Evolutionary conservation across 306 rosid species (phyloP).

Genomic region (Ceratonia siliqua): DNA sequence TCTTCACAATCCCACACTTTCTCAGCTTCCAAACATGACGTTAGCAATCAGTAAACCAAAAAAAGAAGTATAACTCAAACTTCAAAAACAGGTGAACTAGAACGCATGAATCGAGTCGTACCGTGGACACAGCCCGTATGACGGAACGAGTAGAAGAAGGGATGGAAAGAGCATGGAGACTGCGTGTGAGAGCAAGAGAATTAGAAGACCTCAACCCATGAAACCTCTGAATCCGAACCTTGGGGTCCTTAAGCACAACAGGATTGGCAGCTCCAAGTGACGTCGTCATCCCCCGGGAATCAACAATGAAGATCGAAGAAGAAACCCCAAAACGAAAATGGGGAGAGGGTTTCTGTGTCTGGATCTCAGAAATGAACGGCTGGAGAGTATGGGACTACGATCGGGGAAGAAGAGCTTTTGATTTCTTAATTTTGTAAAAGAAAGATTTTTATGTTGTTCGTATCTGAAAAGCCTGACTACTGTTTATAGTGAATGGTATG

Average conservation of each 20-base stretch:
- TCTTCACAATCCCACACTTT: neutral
- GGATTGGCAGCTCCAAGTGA: conserved; percentile 58
- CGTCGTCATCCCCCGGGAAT: conserved; percentile 54
- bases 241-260: conserved; percentile 51
- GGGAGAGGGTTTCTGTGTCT: neutral
- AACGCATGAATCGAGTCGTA: conserved; percentile 25
- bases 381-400: neutral
- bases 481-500: too few relatives aligned
- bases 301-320: neutral
- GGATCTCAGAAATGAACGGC: neutral
- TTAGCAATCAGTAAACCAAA: neutral
- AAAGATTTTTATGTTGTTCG: neutral
- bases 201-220: conserved; percentile 61
- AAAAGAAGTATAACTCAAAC: neutral
- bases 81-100: neutral
- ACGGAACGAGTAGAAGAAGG: conserved; percentile 50
- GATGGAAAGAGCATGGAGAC: conserved; percentile 33
- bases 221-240: conserved; percentile 65
- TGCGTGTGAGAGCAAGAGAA: conserved; percentile 49
- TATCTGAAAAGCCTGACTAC: neutral
- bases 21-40: conserved; percentile 25
- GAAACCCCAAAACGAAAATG: neutral
- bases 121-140: conserved; percentile 78
- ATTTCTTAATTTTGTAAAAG: too few relatives aligned
- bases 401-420: neutral